These are phyloP conservation scores for Phalaenopsis hybrid DNA, from an alignment of 116 monocot species.

Conservation along the genomic window DNA sequence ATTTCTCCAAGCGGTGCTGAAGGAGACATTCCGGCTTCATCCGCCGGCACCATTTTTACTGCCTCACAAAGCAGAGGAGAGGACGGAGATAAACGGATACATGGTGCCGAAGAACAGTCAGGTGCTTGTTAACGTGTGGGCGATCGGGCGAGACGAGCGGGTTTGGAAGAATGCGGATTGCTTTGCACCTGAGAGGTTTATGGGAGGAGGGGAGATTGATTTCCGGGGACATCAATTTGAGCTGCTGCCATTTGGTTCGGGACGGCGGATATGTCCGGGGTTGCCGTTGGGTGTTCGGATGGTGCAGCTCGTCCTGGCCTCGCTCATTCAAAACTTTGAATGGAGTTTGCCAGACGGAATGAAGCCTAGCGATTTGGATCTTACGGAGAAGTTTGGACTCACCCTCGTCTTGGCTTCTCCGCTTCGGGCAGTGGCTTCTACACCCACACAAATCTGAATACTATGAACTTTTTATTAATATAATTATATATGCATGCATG, in stretches of 20 bases:
- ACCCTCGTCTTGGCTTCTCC: constrained; percentile 1
- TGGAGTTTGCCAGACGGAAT: neutral
- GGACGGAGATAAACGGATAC: constrained; percentile 23
- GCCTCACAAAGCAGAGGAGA: constrained; percentile 18
- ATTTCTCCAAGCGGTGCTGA: constrained; percentile 33
- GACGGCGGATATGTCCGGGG: constrained; percentile 7
- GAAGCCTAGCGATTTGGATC: neutral
- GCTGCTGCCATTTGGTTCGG: constrained; percentile 7
- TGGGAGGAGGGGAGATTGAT: neutral
- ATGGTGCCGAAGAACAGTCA: constrained; percentile 16
- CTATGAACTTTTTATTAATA: too few relatives aligned
- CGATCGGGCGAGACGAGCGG: constrained; percentile 16
- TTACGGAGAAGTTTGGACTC: constrained; percentile 9
- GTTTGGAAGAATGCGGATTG: constrained; percentile 22
- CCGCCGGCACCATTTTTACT: constrained; percentile 30
- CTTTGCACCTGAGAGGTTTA: constrained; percentile 28
- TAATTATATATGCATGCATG: too few relatives aligned
- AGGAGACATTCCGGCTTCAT: constrained; percentile 37
- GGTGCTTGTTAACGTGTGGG: constrained; percentile 33
- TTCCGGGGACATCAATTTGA: neutral
- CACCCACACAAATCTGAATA: too few relatives aligned
- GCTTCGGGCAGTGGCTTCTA: too few relatives aligned
- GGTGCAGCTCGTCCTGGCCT: constrained; percentile 10
- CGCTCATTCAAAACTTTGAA: constrained; percentile 3
- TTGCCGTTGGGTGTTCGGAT: constrained; percentile 1